Percentiles rank a stretch among this genome's conserved stretches.
Conservation (phyloP, 805 yeast species). For the Candida sphagnicola region DNA sequence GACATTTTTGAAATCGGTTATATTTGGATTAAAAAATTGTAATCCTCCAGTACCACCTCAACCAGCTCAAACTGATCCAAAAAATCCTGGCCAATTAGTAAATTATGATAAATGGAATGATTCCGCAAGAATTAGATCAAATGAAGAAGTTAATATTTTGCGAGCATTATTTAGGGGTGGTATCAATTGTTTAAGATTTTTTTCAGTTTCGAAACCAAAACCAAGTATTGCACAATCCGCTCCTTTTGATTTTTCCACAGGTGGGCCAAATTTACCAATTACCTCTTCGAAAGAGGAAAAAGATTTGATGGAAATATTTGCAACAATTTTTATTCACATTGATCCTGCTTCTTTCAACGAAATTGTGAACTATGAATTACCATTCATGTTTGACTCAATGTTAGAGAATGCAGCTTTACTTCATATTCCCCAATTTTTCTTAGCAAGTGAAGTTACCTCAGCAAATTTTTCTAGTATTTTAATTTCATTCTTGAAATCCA, state of each 20-base stretch:
- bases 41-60: conserved; percentile 67
- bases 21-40: conserved; percentile 83
- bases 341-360: conserved; percentile 97
- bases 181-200: conserved; percentile 72
- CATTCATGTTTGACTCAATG: conserved; percentile 72
- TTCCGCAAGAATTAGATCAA: conserved; percentile 75
- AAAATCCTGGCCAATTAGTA: conserved; percentile 32
- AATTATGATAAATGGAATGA: conserved; percentile 70
- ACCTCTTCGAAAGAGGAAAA: conserved; percentile 90
- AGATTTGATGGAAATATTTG: conserved; percentile 92
- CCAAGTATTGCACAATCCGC: conserved; percentile 22
- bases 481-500: conserved; percentile 68
- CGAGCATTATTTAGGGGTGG: conserved; percentile 80
- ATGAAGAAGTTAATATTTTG: conserved; percentile 78
- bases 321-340: conserved; percentile 87
- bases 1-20: conserved; percentile 85
- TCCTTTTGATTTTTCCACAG: conserved; percentile 56
- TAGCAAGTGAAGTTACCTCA: conserved; percentile 92
- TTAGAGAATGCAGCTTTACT: conserved; percentile 78
- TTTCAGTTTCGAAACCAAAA: conserved; percentile 54
- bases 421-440: conserved; percentile 89
- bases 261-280: conserved; percentile 80
- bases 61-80: conserved; percentile 44
- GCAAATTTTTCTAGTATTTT: conserved; percentile 86
- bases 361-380: conserved; percentile 76